A percentile compares a stretch with the other conserved stretches of the same genome.
Conservation (phyloP, 805 yeast species). For the Pichia sporocuriosa region DNA sequence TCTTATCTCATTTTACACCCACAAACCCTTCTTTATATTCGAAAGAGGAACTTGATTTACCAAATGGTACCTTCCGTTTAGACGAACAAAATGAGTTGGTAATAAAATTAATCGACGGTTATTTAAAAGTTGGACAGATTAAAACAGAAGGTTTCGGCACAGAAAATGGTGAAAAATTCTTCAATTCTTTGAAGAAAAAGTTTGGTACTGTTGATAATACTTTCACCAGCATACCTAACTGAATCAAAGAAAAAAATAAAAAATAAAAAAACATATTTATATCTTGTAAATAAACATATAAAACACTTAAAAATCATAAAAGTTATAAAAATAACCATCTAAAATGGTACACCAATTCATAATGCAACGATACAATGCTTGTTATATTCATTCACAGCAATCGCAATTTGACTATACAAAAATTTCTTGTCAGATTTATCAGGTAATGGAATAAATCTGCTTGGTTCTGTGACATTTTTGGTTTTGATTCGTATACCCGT, state of each 20-base stretch:
- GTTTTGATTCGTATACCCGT: slow-evolving; percentile 71
- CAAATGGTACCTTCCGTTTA: slow-evolving; percentile 5
- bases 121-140: slow-evolving; percentile 31
- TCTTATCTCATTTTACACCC: slow-evolving; percentile 35
- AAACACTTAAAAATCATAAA: not conserved
- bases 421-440: slow-evolving; percentile 56
- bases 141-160: slow-evolving; percentile 50
- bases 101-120: slow-evolving; percentile 38
- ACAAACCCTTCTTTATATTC: not conserved
- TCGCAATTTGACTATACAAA: slow-evolving; percentile 63
- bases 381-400: slow-evolving; percentile 79
- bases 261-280: not conserved
- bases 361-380: slow-evolving; percentile 34
- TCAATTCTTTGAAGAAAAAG: slow-evolving; percentile 38
- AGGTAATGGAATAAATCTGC: slow-evolving; percentile 66
- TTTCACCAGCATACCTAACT: not conserved
- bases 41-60: not conserved
- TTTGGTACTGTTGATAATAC: slow-evolving; percentile 30
- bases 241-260: not conserved
- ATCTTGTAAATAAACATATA: not conserved
- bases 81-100: not conserved
- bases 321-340: not conserved
- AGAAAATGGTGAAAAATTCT: slow-evolving; percentile 42
- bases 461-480: slow-evolving; percentile 34
- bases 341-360: slow-evolving; percentile 2